Conservation (phyloP, 768 basidiomycete species). For the Lactarius akahatsu region DNA sequence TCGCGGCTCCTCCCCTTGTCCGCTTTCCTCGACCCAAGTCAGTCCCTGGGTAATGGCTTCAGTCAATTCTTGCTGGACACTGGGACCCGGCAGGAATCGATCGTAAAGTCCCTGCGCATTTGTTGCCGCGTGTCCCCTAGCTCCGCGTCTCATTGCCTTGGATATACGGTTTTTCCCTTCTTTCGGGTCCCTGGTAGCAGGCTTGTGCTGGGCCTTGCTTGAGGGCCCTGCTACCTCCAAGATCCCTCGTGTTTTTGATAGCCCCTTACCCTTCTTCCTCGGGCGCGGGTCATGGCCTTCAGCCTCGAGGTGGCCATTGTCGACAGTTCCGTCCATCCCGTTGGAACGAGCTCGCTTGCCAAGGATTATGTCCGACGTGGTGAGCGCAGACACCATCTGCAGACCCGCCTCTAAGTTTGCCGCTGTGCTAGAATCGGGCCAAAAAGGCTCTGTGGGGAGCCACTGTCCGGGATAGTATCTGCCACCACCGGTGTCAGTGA, state of each 20-base stretch:
- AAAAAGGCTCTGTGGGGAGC: too few species aligned
- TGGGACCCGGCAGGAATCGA: not conserved
- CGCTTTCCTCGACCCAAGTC: not conserved
- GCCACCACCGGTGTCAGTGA: too few species aligned
- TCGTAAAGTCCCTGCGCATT: not conserved
- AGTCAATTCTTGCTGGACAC: not conserved
- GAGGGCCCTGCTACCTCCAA: not conserved
- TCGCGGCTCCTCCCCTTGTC: not conserved
- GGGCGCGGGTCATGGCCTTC: not conserved
- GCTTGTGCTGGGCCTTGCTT: not conserved
- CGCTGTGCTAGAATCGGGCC: too few species aligned
- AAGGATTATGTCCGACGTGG: not conserved
- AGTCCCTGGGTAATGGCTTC: not conserved
- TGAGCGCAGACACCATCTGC: not conserved
- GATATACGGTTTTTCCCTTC: not conserved
- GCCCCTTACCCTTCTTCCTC: not conserved
- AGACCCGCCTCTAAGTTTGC: too few species aligned
- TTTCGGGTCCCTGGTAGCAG: slow-evolving; percentile 1
- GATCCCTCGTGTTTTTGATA: not conserved
- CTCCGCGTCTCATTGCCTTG: not conserved
- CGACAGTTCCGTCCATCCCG: not conserved
- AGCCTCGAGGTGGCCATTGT: not conserved
- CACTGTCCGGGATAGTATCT: too few species aligned
- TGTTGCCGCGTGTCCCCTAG: not conserved
- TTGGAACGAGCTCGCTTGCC: not conserved